Base-by-base conservation (phyloP, 2,329 filamentous ascomycete genomes). In the Penicillium sp. region DNA sequence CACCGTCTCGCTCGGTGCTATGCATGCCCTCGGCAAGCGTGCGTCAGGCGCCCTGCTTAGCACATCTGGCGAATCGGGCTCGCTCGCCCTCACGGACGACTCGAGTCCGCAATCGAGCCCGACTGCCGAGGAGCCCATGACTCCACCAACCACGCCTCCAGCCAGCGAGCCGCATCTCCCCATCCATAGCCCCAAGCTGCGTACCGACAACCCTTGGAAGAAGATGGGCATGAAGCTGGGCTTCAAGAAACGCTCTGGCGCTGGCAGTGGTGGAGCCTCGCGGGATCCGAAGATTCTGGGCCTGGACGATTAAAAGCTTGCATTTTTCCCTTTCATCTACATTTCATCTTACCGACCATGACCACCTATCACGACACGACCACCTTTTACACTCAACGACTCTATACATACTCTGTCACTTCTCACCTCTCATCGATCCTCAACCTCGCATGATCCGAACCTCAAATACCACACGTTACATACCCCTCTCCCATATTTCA, bases 171-270 rank as follows among this genome's bases (percentile, higher is more conserved):
- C 73, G 42, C 58, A 74, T 62, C 62, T 73, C 58, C 60, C 71
- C 49, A 62, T 72, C 45, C 68, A 74, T 49, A 81, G 77, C 61
- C 77, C 79, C n/a, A 77, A 79, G 69, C 68, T 70, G 62, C 76
- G 79, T 63, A 71, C 77, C 62, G 79, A 83, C 54, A 82, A 82
- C 66, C 78, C 81, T 5, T 84, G 82, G 81, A 84, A 82, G 72
- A 83, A 83, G 66, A 82, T 83, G 80, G 81, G 81, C 3, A 79
- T 82, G 75, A 83, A 82, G 68, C 70, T 84, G 57, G 78, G 78
- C 15, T 80, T 78, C 62, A 80, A 79, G 64, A 79, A 79, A 66
- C 73, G 72, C 24, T 73, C 74, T 22, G 67, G 68, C 28, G 64
- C 66, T 9, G 65, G 65, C 24, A 71, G 66, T 53, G 57, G 62